phyloP scores from a whole-genome alignment of 331 rosid species.

The Malus hybrid region DNA sequence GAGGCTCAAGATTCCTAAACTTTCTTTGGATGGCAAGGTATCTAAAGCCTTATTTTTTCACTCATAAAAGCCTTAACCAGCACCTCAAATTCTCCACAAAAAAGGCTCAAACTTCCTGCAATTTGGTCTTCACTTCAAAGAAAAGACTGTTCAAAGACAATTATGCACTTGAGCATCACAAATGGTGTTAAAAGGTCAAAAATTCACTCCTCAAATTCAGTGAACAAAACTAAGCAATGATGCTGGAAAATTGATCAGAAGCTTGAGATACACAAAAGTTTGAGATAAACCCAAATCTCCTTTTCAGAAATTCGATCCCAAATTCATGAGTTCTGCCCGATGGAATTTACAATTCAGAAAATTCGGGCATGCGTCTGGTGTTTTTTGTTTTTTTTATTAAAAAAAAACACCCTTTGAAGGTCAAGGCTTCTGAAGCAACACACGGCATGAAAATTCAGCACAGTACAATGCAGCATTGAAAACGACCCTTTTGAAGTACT shows the following conservation, averaged over 20 bases:
- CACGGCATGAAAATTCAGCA: conserved; percentile 7
- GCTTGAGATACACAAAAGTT: conserved; percentile 27
- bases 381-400: not conserved
- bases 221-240: not conserved
- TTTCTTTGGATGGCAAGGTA: conserved; percentile 59
- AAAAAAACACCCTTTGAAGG: not conserved
- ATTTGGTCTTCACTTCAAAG: conserved; percentile 23
- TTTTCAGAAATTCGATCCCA: conserved; percentile 19
- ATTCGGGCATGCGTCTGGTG: conserved; percentile 16
- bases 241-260: conserved; percentile 9
- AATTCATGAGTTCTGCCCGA: conserved; percentile 17
- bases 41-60: conserved; percentile 37
- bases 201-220: not conserved
- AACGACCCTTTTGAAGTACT: conserved; percentile 13
- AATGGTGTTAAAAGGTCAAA: conserved; percentile 19
- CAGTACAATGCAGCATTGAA: conserved; percentile 22
- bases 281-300: conserved; percentile 20
- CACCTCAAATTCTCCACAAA: conserved; percentile 22
- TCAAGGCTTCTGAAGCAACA: conserved; percentile 24
- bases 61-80: conserved; percentile 23
- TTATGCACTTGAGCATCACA: conserved; percentile 18
- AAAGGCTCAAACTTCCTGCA: conserved; percentile 23
- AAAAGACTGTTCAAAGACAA: conserved; percentile 15
- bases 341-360: conserved; percentile 25
- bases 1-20: conserved; percentile 28